phyloP scores from a whole-genome alignment of 2,329 filamentous ascomycete genomes.

The Paracamarosporium sp. region DNA sequence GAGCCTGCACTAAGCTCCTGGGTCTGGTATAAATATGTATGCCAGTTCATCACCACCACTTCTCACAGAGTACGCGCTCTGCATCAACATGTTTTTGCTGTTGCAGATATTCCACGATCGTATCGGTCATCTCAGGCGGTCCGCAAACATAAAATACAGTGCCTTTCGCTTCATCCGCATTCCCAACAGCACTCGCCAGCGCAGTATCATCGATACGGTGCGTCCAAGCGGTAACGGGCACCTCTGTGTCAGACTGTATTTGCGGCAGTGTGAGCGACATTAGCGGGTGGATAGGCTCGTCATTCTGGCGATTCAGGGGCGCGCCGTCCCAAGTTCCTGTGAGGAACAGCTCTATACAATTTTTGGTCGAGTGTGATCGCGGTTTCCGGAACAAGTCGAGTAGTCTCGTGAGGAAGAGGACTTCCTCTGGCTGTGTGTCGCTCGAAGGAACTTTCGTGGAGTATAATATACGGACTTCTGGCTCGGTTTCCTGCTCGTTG shows the following conservation, averaged over 20 bases:
- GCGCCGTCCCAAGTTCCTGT: conserved; percentile 42
- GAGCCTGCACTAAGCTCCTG: neutral
- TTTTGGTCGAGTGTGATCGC: conserved; percentile 31
- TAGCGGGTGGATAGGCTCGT: conserved; percentile 38
- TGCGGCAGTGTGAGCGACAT: conserved; percentile 40
- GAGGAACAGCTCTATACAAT: conserved; percentile 45
- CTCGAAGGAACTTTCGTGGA: conserved; percentile 55
- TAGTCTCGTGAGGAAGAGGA: conserved; percentile 46
- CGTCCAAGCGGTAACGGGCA: conserved; percentile 39
- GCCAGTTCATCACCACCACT: conserved; percentile 54
- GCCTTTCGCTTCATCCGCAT: conserved; percentile 38
- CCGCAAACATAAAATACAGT: conserved; percentile 58
- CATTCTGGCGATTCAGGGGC: conserved; percentile 27
- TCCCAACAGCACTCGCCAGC: conserved; percentile 48
- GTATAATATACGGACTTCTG: conserved; percentile 68
- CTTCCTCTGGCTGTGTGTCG: conserved; percentile 34
- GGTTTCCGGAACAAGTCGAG: conserved; percentile 39
- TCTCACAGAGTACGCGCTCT: conserved; percentile 56
- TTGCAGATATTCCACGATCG: conserved; percentile 49
- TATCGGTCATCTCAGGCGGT: conserved; percentile 57
- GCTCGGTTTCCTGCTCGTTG: conserved; percentile 50
- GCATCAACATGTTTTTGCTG: conserved; percentile 46
- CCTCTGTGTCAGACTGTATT: conserved; percentile 35
- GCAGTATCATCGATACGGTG: conserved; percentile 46
- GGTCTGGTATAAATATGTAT: neutral